These are phyloP conservation scores for Fusarium palustre DNA, from an alignment of 2,329 filamentous ascomycete species.

Conservation along the genomic window DNA sequence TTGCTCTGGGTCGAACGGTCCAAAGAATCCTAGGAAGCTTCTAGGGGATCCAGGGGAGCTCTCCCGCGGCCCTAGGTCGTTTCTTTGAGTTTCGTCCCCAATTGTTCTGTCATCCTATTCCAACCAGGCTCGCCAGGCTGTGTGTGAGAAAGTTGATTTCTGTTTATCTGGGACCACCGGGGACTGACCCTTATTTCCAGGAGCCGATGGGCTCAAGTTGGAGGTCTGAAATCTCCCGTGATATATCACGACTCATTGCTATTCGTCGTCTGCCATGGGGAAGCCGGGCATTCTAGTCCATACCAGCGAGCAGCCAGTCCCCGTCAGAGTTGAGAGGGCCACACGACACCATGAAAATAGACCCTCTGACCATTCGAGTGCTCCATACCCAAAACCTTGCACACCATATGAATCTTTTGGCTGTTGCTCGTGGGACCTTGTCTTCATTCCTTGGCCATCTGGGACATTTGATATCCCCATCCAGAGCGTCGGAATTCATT, in stretches of 20 bases:
- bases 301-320: conserved; percentile 41
- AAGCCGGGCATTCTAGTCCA: conserved; percentile 30
- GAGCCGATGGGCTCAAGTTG: conserved; percentile 24
- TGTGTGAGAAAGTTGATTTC: conserved; percentile 27
- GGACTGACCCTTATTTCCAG: conserved; percentile 28
- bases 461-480: conserved; percentile 14
- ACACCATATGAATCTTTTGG: conserved; percentile 26
- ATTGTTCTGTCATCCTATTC: conserved; percentile 38
- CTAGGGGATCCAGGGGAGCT: conserved; percentile 39
- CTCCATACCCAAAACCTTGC: conserved; percentile 34
- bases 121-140: conserved; percentile 5
- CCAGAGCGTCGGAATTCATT: conserved; percentile 36
- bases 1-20: conserved; percentile 1
- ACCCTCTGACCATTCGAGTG: conserved; percentile 36
- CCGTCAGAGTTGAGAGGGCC: conserved; percentile 32
- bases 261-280: conserved; percentile 28
- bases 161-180: conserved; percentile 35
- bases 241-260: conserved; percentile 37
- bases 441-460: conserved; percentile 38
- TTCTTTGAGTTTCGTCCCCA: conserved; percentile 36
- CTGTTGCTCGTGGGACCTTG: conserved; percentile 22
- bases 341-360: conserved; percentile 35
- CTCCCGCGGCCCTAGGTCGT: conserved; percentile 35
- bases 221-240: conserved; percentile 32
- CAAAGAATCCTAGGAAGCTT: conserved; percentile 28